These are phyloP conservation scores for Platanthera guangdongensis DNA, from an alignment of 106 monocot species.

Conservation along the genomic window DNA sequence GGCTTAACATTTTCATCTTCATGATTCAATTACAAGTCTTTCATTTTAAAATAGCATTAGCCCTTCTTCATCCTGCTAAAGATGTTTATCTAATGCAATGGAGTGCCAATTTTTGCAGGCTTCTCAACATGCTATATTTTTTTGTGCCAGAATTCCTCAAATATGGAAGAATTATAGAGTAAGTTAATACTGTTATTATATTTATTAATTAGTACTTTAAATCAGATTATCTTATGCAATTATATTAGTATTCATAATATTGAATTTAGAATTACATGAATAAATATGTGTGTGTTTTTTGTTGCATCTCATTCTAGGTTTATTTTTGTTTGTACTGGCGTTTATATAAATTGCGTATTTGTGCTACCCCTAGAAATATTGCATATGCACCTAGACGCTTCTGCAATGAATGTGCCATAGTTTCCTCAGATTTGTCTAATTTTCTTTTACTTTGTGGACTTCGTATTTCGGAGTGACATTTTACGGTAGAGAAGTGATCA, in stretches of 20 bases:
- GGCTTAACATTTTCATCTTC: no score
- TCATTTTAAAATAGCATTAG: conserved; percentile 1
- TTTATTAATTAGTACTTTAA: neutral
- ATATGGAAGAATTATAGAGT: conserved; percentile 88
- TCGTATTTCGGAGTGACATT: no score
- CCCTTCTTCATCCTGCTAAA: neutral
- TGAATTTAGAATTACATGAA: neutral
- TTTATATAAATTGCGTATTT: no score
- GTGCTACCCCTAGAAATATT: no score
- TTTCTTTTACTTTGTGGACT: no score
- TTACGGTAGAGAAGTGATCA: no score
- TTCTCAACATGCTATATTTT: conserved; percentile 94
- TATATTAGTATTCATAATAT: neutral
- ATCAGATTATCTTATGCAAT: neutral
- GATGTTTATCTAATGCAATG: neutral
- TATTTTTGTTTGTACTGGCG: no score
- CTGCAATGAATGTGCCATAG: no score
- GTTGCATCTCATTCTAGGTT: no score
- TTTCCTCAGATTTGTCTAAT: no score
- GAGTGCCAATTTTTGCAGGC: conserved; percentile 48
- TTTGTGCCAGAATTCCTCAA: conserved; percentile 91
- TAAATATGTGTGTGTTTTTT: neutral
- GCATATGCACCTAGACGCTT: no score
- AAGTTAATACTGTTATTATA: conserved; percentile 4
- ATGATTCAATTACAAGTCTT: neutral